Evolutionary conservation across 2,329 filamentous ascomycete genomes (phyloP).

Genomic region (Piedraia hortae): DNA sequence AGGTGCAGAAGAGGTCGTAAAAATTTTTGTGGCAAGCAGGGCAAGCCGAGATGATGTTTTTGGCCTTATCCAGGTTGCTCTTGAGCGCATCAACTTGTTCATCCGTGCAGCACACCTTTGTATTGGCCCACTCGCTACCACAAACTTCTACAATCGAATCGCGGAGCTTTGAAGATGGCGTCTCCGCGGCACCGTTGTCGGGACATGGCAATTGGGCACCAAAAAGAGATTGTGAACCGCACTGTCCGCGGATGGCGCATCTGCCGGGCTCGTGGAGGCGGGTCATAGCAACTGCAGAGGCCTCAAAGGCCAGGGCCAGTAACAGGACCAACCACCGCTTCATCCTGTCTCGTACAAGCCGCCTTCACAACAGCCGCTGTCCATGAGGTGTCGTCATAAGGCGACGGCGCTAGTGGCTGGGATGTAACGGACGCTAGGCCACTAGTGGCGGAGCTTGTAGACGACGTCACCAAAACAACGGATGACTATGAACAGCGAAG

Average conservation of each 20-base stretch:
- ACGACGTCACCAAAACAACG: no score
- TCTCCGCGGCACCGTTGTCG: constrained; percentile 58
- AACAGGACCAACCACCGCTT: constrained; percentile 1
- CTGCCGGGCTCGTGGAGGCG: constrained; percentile 48
- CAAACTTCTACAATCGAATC: constrained; percentile 63
- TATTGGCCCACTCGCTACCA: constrained; percentile 59
- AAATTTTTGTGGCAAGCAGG: constrained; percentile 97
- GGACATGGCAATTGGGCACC: constrained; percentile 73
- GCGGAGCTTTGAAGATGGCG: constrained; percentile 43
- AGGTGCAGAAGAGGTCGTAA: constrained; percentile 93
- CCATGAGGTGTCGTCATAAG: no score
- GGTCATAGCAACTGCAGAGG: constrained; percentile 5
- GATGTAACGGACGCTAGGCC: not conserved
- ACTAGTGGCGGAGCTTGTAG: no score
- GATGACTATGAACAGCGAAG: no score
- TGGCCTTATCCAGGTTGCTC: constrained; percentile 62
- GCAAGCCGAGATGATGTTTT: constrained; percentile 72
- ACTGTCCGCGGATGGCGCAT: constrained; percentile 75
- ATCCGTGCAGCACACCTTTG: constrained; percentile 58
- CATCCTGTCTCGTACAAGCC: no score
- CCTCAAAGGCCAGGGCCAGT: constrained; percentile 1
- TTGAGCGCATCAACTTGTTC: constrained; percentile 63
- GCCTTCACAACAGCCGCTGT: no score
- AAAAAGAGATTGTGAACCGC: constrained; percentile 74
- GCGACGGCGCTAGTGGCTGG: not conserved